Evolutionary conservation across 768 basidiomycete genomes (phyloP).

Genomic region (Pleurotus platypus): DNA sequence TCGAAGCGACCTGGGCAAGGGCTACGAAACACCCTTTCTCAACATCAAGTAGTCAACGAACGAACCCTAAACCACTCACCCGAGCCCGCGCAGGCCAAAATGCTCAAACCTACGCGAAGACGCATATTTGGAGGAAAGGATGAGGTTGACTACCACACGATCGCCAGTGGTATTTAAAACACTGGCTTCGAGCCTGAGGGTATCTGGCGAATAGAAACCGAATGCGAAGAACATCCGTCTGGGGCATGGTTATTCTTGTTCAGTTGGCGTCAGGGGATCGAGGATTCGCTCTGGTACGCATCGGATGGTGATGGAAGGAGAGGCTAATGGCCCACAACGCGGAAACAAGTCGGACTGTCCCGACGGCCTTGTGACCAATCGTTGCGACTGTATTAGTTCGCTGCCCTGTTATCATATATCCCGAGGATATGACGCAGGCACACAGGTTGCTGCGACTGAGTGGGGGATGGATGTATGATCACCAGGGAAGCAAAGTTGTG

Average conservation of each 20-base stretch:
- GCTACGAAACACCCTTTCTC: constrained; percentile 20
- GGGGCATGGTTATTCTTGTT: background rate
- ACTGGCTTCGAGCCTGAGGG: too few species aligned
- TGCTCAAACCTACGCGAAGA: constrained; percentile 16
- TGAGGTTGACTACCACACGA: background rate
- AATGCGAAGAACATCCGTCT: background rate
- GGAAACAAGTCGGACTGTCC: constrained; percentile 4
- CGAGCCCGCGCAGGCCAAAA: constrained; percentile 26
- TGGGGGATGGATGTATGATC: constrained; percentile 1
- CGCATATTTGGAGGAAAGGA: constrained; percentile 12
- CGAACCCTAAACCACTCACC: constrained; percentile 17
- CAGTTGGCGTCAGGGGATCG: background rate
- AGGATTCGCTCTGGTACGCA: background rate
- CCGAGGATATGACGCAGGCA: constrained; percentile 9
- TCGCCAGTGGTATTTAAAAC: background rate
- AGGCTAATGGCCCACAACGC: background rate
- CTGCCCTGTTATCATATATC: background rate
- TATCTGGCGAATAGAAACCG: background rate
- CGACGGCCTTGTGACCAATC: constrained; percentile 5
- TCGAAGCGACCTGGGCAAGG: constrained; percentile 38
- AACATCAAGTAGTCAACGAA: too few species aligned
- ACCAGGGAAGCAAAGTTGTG: background rate
- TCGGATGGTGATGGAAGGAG: background rate
- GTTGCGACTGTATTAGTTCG: background rate
- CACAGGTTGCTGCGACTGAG: background rate